Percentiles rank a stretch among this genome's conserved stretches.
Conservation (phyloP, 768 basidiomycete species). For the Rossbeevera mucosa region DNA sequence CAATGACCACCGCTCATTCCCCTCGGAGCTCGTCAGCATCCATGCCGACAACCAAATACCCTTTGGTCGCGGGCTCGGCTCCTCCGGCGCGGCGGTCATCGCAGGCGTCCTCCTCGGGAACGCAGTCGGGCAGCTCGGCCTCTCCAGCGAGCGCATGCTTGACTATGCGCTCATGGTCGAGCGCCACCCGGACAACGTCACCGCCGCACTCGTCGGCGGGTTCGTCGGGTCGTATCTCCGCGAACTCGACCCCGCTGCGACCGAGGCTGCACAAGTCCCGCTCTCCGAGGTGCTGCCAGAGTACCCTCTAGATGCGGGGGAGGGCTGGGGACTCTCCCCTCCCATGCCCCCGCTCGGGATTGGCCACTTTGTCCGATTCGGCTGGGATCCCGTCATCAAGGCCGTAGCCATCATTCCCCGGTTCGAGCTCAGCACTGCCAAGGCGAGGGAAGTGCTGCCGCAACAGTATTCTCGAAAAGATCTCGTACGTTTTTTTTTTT, state of each 20-base stretch:
- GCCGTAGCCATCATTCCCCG: conserved; percentile 92
- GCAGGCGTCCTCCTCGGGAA: conserved; percentile 91
- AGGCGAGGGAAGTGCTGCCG: conserved; percentile 87
- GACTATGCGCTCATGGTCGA: conserved; percentile 99
- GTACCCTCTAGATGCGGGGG: conserved; percentile 88
- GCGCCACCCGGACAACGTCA: conserved; percentile 98
- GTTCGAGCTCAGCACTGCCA: conserved; percentile 96
- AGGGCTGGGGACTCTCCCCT: conserved; percentile 85
- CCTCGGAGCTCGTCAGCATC: conserved; percentile 60
- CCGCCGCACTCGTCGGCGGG: conserved; percentile 92
- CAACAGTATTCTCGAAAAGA: conserved; percentile 82
- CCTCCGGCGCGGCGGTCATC: conserved; percentile 98
- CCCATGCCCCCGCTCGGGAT: conserved; percentile 87
- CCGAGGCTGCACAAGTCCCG: conserved; percentile 82
- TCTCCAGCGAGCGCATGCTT: conserved; percentile 69
- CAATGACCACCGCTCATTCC: conserved; percentile 69
- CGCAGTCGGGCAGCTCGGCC: conserved; percentile 68
- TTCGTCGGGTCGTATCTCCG: conserved; percentile 95
- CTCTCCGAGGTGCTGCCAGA: conserved; percentile 95
- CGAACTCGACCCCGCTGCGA: conserved; percentile 80
- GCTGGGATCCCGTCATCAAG: conserved; percentile 79
- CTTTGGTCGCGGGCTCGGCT: conserved; percentile 95
- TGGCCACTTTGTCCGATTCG: conserved; percentile 89
- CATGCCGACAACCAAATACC: conserved; percentile 91
- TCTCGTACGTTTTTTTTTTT: conserved; percentile 46